A percentile compares a stretch with the other conserved stretches of the same genome.
These are phyloP conservation scores for Xerocomellus dryophilus DNA, from an alignment of 768 basidiomycete species.

Conservation along the genomic window DNA sequence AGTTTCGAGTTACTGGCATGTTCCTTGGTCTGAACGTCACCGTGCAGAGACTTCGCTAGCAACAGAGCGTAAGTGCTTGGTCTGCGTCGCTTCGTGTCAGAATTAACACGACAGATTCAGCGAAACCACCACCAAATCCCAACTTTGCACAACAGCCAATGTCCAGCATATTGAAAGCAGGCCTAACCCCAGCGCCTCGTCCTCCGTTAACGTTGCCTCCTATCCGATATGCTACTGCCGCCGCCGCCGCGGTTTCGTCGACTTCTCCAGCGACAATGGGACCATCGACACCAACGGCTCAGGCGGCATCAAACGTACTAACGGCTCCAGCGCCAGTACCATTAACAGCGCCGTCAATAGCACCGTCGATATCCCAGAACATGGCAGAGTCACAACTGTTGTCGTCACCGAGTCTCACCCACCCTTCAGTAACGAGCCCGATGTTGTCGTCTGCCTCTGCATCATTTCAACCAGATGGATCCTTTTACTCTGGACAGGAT, in stretches of 20 bases:
- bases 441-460: conserved; percentile 70
- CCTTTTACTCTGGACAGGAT: conserved; percentile 67
- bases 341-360: conserved; percentile 38
- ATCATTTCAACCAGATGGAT: conserved; percentile 62
- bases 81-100: background rate
- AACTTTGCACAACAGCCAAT: conserved; percentile 81
- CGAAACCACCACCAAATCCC: conserved; percentile 74
- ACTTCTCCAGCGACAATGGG: conserved; percentile 21
- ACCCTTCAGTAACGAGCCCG: conserved; percentile 78
- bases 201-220: conserved; percentile 62
- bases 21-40: conserved; percentile 15
- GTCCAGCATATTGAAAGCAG: conserved; percentile 71
- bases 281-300: conserved; percentile 34
- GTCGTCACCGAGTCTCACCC: conserved; percentile 82
- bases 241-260: conserved; percentile 47
- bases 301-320: conserved; percentile 34
- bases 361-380: conserved; percentile 33
- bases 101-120: conserved; percentile 12
- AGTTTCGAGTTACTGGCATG: conserved; percentile 30
- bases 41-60: conserved; percentile 60
- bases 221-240: conserved; percentile 89
- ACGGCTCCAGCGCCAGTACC: conserved; percentile 38
- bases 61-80: conserved; percentile 49
- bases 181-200: conserved; percentile 56
- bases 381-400: conserved; percentile 38